phyloP scores from a whole-genome alignment of 306 rosid species.

The Macrotyloma uniflorum region DNA sequence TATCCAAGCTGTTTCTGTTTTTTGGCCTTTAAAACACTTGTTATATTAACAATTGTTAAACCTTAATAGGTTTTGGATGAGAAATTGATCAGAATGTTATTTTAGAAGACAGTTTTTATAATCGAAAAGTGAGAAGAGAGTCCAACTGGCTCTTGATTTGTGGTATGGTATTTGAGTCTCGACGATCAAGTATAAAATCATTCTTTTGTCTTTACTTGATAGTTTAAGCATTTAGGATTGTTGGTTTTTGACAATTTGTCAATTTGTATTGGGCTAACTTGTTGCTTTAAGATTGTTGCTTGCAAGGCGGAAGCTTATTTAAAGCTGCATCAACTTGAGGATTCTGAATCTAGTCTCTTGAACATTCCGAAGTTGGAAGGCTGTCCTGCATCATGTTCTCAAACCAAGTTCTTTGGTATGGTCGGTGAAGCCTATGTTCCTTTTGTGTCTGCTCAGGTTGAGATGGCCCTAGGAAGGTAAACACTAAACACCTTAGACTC shows the following conservation, averaged over 20 bases:
- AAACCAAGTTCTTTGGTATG: slow-evolving; percentile 73
- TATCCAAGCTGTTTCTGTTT: not conserved
- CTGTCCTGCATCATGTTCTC: slow-evolving; percentile 56
- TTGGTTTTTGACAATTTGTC: not conserved
- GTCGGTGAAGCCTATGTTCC: slow-evolving; percentile 74
- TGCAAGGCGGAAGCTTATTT: slow-evolving; percentile 82
- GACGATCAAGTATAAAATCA: not conserved
- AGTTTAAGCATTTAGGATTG: not conserved
- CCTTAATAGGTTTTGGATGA: not conserved
- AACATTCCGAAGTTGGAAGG: slow-evolving; percentile 65
- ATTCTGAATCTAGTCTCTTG: slow-evolving; percentile 62
- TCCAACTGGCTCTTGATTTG: not conserved
- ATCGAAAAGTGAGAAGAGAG: not conserved
- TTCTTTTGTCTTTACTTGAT: not conserved
- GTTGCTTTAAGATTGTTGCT: slow-evolving; percentile 63
- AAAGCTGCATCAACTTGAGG: slow-evolving; percentile 80
- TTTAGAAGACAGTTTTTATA: not conserved
- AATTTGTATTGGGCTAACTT: slow-evolving; percentile 29
- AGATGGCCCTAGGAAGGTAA: slow-evolving; percentile 97
- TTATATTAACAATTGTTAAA: too few relatives aligned
- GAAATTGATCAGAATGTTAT: not conserved
- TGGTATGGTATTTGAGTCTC: not conserved
- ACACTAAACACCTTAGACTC: not conserved
- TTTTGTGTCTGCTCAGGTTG: slow-evolving; percentile 72
- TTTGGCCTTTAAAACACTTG: not conserved